Conservation (phyloP, 768 basidiomycete genomes). For the Panus rudis region DNA sequence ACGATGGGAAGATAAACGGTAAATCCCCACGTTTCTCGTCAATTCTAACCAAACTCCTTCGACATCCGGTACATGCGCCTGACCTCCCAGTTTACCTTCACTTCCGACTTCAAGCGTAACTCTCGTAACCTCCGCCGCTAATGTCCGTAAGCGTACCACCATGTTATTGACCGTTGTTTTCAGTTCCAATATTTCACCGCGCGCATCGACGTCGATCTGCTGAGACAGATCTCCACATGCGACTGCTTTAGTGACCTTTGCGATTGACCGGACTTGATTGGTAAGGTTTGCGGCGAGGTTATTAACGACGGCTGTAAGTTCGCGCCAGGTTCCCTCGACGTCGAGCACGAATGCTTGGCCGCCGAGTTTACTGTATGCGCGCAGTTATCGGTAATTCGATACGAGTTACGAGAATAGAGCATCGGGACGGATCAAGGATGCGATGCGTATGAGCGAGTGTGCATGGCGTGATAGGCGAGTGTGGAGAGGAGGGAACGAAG, state of each 20-base stretch:
- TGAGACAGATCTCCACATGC: constrained; percentile 84
- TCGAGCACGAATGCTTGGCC: constrained; percentile 82
- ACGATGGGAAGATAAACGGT: neutral
- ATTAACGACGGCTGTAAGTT: constrained; percentile 78
- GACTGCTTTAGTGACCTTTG: constrained; percentile 65
- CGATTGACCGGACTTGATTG: constrained; percentile 48
- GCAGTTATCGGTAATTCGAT: neutral
- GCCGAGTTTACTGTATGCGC: constrained; percentile 55
- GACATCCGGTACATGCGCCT: constrained; percentile 82
- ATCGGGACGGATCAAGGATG: neutral
- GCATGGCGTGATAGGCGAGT: neutral
- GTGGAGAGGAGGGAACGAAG: no score
- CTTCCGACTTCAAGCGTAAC: constrained; percentile 83
- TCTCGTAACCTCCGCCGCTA: constrained; percentile 78
- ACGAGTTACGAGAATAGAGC: no score
- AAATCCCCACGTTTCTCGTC: constrained; percentile 55
- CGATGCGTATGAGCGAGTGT: neutral
- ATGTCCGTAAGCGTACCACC: constrained; percentile 45
- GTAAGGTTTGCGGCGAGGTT: constrained; percentile 76
- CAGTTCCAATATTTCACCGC: constrained; percentile 84
- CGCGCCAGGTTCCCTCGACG: constrained; percentile 87
- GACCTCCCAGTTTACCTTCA: constrained; percentile 84
- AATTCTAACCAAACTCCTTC: constrained; percentile 89
- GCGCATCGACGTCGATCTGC: constrained; percentile 87
- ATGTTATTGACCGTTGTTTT: constrained; percentile 56